A percentile compares a stretch with the other conserved stretches of the same genome.
Conservation (phyloP, 148 eudicot genomes). For the Drosera capensis region DNA sequence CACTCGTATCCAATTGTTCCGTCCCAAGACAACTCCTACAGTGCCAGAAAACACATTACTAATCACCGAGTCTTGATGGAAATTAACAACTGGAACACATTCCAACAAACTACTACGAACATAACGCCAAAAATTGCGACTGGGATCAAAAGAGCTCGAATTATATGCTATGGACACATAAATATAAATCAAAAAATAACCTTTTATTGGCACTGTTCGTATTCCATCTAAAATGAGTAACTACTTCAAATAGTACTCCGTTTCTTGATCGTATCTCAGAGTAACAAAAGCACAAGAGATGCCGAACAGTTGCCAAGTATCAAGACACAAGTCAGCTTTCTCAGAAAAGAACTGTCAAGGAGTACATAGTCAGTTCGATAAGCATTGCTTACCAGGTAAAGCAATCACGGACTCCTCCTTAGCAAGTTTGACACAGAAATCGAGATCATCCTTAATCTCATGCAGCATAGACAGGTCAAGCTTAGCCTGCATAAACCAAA, state of each 20-base stretch:
- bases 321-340: neutral
- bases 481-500: conserved; percentile 30
- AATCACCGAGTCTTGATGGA: neutral
- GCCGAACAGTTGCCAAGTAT: neutral
- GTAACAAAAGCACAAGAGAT: neutral
- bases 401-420: conserved; percentile 37
- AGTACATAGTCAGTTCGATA: neutral
- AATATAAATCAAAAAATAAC: too few relatives aligned
- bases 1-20: conserved; percentile 35
- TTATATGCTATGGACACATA: too few relatives aligned
- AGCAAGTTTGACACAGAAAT: conserved; percentile 53
- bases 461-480: conserved; percentile 30
- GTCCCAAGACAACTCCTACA: conserved; percentile 28
- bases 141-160: too few relatives aligned
- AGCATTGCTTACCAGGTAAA: conserved; percentile 27
- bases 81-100: neutral
- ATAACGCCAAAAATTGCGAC: too few relatives aligned
- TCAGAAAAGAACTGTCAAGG: neutral
- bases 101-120: neutral
- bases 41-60: too few relatives aligned
- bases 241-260: too few relatives aligned
- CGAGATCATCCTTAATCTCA: conserved; percentile 40
- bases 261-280: too few relatives aligned
- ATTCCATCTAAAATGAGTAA: too few relatives aligned
- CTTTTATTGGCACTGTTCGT: too few relatives aligned